Base-by-base conservation (phyloP, 805 yeast genomes). In the Debaryomyces hansenii region DNA sequence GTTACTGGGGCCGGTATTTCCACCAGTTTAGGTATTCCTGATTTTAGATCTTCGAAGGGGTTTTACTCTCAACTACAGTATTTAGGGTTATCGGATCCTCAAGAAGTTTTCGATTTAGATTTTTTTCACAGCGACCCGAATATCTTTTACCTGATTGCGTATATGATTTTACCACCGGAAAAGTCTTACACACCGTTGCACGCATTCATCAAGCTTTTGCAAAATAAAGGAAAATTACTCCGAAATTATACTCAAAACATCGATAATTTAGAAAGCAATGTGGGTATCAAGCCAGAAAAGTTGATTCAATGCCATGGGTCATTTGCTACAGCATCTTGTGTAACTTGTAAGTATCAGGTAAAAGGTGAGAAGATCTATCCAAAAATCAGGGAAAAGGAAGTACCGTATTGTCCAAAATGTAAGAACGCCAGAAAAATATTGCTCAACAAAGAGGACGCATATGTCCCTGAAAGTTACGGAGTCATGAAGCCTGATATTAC, bases 401-500 rank as follows among this genome's bases (percentile, higher is more conserved):
- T 67, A 2, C 85, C 90, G 1, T 69, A 74, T 34, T 90, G 97
- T 48, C 67, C 70, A 2, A 57, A 55, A 42, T 72, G 78, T 49
- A 41, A 50, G n/a, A 48, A 51, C 20, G 48, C 52, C 27, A 47
- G 63, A 40, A 41, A 50, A 9, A 53, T 50, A 40, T 42, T 62
- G 9, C 47, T 66, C 42, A 49, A 54, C 4, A 51, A 51, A 10
- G 71, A 70, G 27, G 63, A 60, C 4, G 58, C 52, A 28, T 60
- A 53, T 43, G 50, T 64, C 27, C 53, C 57, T 4, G 67, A 64
- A 44, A 60, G 63, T 40, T 62, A 53, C 45, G 68, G 70, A 11
- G 91, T 72, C 76, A 87, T 70, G 89, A 90, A 90, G 59, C 96
- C 96, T 1, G 96, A 90, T 61, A 90, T 94, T 50, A 96, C 92